These are phyloP conservation scores for Botrytis aclada DNA, from an alignment of 2,329 filamentous ascomycete species.

Conservation along the genomic window DNA sequence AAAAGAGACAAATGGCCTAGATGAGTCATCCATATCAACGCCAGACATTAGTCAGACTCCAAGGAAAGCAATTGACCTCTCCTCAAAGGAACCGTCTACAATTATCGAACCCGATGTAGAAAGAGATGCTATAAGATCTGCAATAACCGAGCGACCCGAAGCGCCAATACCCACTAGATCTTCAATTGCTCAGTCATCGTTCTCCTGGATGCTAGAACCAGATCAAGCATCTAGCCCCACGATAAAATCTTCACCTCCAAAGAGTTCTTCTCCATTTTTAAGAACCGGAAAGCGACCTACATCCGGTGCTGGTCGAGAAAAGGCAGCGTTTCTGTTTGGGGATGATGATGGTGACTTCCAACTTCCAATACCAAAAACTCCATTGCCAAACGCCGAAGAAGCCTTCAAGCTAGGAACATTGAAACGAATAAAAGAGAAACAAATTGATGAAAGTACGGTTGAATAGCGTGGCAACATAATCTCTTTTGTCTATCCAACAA, in stretches of 20 bases:
- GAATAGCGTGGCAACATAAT: neutral
- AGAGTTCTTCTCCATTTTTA: slow-evolving; percentile 33
- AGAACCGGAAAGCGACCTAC: slow-evolving; percentile 31
- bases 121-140: slow-evolving; percentile 12
- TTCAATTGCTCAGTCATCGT: slow-evolving; percentile 69
- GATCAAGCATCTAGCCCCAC: slow-evolving; percentile 28
- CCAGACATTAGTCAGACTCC: neutral
- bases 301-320: slow-evolving; percentile 34
- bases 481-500: neutral
- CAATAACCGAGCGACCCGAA: slow-evolving; percentile 29
- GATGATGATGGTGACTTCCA: slow-evolving; percentile 32
- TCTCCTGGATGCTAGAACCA: slow-evolving; percentile 73
- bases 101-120: neutral
- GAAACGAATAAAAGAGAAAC: slow-evolving; percentile 26
- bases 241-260: slow-evolving; percentile 29
- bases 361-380: slow-evolving; percentile 16
- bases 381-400: slow-evolving; percentile 30
- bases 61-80: neutral
- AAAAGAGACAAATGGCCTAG: neutral
- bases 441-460: neutral
- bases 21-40: neutral
- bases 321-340: slow-evolving; percentile 39
- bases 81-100: neutral
- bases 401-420: slow-evolving; percentile 35
- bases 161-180: slow-evolving; percentile 59